Evolutionary conservation across 257 asterid genomes (phyloP), one percentile per base, ranked within the genome.

Genomic region (Ligustrum vulgare): DNA sequence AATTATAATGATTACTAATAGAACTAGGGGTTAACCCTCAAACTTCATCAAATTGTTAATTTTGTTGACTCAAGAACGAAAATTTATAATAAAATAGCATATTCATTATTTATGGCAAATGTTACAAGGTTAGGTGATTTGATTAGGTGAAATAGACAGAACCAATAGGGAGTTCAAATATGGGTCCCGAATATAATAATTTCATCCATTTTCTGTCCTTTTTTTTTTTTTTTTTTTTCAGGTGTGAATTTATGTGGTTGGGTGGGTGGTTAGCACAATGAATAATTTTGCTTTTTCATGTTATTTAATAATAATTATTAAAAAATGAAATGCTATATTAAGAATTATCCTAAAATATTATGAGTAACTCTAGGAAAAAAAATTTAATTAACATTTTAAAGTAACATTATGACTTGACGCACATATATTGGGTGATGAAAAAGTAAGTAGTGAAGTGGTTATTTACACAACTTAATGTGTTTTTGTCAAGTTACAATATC

Each of bases 151-250:
- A 32, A 54, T 43, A 13, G 34, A 1, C 8, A 16, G 25, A 33
- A 45, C 67, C 76, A 66, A 66, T 67, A 54, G 74, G 58, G 41
- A 69, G 60, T 64, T 63, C 43, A 63, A 70, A 0, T 7, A 75
- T 62, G 75, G 75, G 80, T 18, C 80, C 80, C 75, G 31, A 12
- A 39, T 8, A 36, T 23, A 31, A 56, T 37, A 49, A 22, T 45
- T 68, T 25, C 70, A 20, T 62, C 77, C 70, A 58, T 32, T 35
- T 35, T 49, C 1, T 33, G n/a, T 51, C 64, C 3, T n/a, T 3
- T 43, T 6, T 16, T 49, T 31, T 49, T 35, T n/a, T 3, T 43
- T 6, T 16, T 49, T 31, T 49, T 35, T 72, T 22, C 58, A 62
- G 49, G 33, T n/a, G 41, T 66, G 66, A 15, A 66, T n/a, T 43